Base-by-base conservation (phyloP, 2,329 filamentous ascomycete genomes). In the Botrytis squamosa region DNA sequence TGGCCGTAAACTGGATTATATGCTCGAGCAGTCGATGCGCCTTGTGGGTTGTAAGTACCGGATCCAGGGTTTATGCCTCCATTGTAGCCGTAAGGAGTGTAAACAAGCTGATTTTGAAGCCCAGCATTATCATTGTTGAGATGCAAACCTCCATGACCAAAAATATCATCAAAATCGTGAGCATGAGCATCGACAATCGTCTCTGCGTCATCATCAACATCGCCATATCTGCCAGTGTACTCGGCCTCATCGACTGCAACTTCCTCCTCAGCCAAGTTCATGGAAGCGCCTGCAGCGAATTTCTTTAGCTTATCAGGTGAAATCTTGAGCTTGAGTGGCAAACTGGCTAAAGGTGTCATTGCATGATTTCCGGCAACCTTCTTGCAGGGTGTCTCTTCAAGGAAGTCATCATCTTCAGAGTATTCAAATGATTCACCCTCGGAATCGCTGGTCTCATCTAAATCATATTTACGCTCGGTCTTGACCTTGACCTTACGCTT, bases 401-500 rank as follows among this genome's bases (percentile, higher is more conserved):
- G 38, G n/a, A 57, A 57, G 14, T 18, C 22, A 18, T 57, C 36
- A 4, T 57, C 18, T 16, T 57, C 66, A 12, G 49, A 57, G 6
- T 69, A 57, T 12, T n/a, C 66, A 33, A 59, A 57, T 18, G 38
- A 69, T 57, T 42, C 66, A 57, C 33, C 10, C 4, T 57, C 38
- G 20, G n/a, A 69, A 18, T 57, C n/a, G 16, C 49, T 57, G 10
- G 18, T n/a, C 36, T 69, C 40, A 42, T 69, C 66, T n/a, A 52
- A 16, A 38, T 69, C n/a, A 33, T 67, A 67, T 4, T 55, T 57
- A 57, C 62, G 36, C 42, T 40, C 44, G 25, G 18, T 22, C 46
- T 67, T 67, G 10, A 42, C 66, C 66, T 69, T 69, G 8, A 69
- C 66, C 49, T 69, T 69, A 22, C 66, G 66, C 66, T 69, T 69